A percentile compares a stretch with the other conserved stretches of the same genome.
Conservation (phyloP, 257 asterid genomes). For the Solanum raphanifolium region DNA sequence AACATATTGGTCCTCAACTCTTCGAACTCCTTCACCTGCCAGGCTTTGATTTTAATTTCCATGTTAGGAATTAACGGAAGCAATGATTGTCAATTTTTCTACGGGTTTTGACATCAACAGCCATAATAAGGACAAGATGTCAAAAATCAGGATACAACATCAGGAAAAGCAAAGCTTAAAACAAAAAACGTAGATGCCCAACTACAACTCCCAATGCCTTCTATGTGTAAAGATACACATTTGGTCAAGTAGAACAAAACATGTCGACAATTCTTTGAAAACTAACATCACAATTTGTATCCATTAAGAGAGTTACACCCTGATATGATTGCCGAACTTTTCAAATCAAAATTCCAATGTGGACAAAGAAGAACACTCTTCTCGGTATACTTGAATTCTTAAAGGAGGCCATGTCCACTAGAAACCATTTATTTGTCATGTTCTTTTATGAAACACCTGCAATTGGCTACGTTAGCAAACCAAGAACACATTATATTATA, state of each 20-base stretch:
- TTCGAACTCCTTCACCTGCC: constrained; percentile 70
- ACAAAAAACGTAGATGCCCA: not conserved
- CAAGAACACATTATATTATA: not conserved
- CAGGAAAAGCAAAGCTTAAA: not conserved
- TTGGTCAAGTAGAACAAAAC: not conserved
- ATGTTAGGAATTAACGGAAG: constrained; percentile 30
- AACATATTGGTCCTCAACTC: constrained; percentile 38
- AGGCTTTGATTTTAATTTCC: constrained; percentile 41
- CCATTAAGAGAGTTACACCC: not conserved
- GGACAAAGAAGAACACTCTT: not conserved
- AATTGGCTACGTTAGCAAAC: not conserved
- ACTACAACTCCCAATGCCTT: not conserved
- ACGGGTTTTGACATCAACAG: not conserved
- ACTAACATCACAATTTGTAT: not conserved
- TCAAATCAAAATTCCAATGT: not conserved
- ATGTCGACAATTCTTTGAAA: not conserved
- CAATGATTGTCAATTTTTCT: not conserved
- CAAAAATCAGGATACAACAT: not conserved
- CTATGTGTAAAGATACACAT: not conserved
- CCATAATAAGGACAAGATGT: not conserved
- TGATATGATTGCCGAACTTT: not conserved
- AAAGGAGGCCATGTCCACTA: not conserved
- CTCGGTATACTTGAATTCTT: not conserved
- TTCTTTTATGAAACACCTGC: not conserved
- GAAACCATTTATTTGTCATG: not conserved